These are phyloP conservation scores for Pichia sp. DNA, from an alignment of 1,139 yeast genomes.

Conservation along the genomic window DNA sequence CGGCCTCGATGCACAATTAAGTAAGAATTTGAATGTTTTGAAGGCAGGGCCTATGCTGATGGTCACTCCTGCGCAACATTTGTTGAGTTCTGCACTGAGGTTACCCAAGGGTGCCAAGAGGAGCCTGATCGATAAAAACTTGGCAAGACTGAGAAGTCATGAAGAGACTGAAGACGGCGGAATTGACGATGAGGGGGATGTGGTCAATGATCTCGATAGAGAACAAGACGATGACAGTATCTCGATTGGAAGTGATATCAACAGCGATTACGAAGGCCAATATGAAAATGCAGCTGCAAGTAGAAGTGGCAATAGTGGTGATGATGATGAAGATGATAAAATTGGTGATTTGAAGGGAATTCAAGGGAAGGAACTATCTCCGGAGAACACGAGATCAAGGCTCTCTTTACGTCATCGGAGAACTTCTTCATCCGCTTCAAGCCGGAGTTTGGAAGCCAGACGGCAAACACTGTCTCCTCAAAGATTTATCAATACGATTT, in stretches of 20 bases:
- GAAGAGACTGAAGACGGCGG: not conserved
- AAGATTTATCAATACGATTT: slow-evolving; percentile 19
- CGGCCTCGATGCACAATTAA: not conserved
- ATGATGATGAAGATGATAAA: not conserved
- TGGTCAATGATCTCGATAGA: not conserved
- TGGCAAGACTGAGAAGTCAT: not conserved
- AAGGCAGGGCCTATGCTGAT: slow-evolving; percentile 3
- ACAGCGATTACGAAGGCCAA: not conserved
- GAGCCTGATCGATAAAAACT: not conserved
- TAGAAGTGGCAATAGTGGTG: not conserved
- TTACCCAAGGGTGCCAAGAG: slow-evolving; percentile 3
- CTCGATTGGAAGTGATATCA: not conserved
- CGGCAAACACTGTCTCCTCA: slow-evolving; percentile 23
- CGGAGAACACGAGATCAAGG: not conserved
- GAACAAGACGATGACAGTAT: not conserved
- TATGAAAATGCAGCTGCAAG: not conserved
- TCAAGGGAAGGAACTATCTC: not conserved
- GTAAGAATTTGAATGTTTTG: slow-evolving; percentile 1
- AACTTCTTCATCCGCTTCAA: not conserved
- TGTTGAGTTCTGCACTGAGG: slow-evolving; percentile 3
- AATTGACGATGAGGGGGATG: not conserved
- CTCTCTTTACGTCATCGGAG: not conserved
- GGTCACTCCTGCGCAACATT: slow-evolving; percentile 7
- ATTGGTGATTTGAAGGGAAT: not conserved
- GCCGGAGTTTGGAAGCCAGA: not conserved